Conservation (phyloP, 2,329 filamentous ascomycete species). For the Monosporascus sp. region DNA sequence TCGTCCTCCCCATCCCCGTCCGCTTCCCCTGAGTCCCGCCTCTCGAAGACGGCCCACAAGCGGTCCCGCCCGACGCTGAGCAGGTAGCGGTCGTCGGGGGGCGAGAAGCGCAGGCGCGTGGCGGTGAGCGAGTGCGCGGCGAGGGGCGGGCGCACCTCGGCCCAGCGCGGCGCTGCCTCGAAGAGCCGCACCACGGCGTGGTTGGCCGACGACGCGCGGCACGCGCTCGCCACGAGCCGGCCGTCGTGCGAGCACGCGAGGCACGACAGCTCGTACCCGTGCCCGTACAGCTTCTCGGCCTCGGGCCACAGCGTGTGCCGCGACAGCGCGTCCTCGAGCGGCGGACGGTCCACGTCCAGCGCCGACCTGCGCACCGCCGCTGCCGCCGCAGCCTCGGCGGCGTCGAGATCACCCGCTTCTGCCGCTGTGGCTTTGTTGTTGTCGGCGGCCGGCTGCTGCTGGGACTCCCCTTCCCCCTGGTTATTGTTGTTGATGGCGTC, state of each 20-base stretch:
- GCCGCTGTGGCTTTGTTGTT: background rate
- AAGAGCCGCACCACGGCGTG: slow-evolving; percentile 93
- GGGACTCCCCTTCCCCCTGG: too few species aligned
- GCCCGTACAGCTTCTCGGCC: slow-evolving; percentile 92
- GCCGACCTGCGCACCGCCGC: slow-evolving; percentile 54
- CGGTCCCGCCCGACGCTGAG: slow-evolving; percentile 88
- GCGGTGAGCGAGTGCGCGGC: slow-evolving; percentile 84
- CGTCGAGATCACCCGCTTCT: background rate
- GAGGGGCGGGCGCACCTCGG: slow-evolving; percentile 77
- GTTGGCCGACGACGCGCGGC: slow-evolving; percentile 85
- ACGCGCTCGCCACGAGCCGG: slow-evolving; percentile 78
- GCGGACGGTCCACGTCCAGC: slow-evolving; percentile 66
- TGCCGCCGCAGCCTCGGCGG: slow-evolving; percentile 25
- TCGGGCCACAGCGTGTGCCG: slow-evolving; percentile 94
- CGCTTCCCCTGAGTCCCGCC: slow-evolving; percentile 28
- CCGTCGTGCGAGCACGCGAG: slow-evolving; percentile 74
- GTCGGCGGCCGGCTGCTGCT: too few species aligned
- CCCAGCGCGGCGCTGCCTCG: slow-evolving; percentile 74
- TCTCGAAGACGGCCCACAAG: slow-evolving; percentile 80
- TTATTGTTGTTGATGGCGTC: slow-evolving; percentile 21
- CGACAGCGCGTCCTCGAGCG: slow-evolving; percentile 83
- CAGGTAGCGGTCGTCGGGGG: slow-evolving; percentile 62
- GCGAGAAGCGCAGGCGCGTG: slow-evolving; percentile 74
- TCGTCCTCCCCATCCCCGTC: background rate
- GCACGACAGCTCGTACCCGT: slow-evolving; percentile 93